These are phyloP conservation scores for Calendula officinalis DNA, from an alignment of 129 eudicot species.

Conservation along the genomic window DNA sequence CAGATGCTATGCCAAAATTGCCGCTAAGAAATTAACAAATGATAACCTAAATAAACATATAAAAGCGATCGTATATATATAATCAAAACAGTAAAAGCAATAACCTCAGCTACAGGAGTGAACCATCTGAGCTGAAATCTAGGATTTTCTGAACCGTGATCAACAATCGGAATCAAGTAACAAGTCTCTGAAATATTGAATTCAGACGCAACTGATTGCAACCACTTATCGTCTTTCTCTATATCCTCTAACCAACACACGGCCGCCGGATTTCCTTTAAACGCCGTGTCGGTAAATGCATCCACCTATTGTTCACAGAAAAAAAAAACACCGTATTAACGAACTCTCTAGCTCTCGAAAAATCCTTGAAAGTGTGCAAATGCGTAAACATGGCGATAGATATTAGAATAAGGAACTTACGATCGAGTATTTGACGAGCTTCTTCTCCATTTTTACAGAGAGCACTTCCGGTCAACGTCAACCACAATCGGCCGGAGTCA, in stretches of 20 bases:
- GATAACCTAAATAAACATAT: slow-evolving; percentile 3
- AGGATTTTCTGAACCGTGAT: slow-evolving; percentile 31
- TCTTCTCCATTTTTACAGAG: slow-evolving; percentile 39
- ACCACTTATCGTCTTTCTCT: slow-evolving; percentile 69
- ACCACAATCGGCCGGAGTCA: slow-evolving; percentile 7
- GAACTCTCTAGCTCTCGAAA: not conserved
- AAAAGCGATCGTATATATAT: not conserved
- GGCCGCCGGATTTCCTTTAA: slow-evolving; percentile 96
- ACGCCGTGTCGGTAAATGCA: slow-evolving; percentile 70
- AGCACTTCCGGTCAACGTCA: slow-evolving; percentile 2
- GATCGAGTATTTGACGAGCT: slow-evolving; percentile 53
- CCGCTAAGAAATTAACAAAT: not conserved
- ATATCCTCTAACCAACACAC: slow-evolving; percentile 67
- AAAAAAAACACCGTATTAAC: not conserved
- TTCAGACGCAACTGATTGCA: slow-evolving; percentile 79
- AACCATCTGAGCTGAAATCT: slow-evolving; percentile 87
- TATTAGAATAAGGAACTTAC: slow-evolving; percentile 25
- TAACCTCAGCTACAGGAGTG: slow-evolving; percentile 79
- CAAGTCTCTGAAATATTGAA: slow-evolving; percentile 78
- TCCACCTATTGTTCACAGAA: slow-evolving; percentile 45
- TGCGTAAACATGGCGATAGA: slow-evolving; percentile 9
- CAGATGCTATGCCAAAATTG: not conserved
- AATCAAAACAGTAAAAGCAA: not conserved
- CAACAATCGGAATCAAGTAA: slow-evolving; percentile 48
- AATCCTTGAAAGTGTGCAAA: not conserved